Conservation (phyloP, 2,329 filamentous ascomycete genomes). For the Verticillium tricorpus region DNA sequence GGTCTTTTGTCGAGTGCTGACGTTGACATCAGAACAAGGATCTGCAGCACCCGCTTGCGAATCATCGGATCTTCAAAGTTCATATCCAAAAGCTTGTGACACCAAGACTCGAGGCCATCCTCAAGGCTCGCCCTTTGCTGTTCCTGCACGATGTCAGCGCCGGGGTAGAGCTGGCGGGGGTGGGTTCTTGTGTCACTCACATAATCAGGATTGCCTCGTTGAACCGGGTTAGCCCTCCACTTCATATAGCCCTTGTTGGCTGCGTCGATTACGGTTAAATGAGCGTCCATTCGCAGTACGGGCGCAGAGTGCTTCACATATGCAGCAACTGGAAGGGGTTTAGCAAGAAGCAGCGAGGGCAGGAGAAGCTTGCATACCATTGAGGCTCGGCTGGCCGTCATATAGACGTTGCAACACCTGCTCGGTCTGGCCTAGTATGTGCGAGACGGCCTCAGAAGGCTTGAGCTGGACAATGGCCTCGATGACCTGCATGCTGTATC, state of each 20-base stretch:
- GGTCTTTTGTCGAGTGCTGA: constrained; percentile 73
- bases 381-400: constrained; percentile 61
- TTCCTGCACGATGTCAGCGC: constrained; percentile 20
- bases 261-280: constrained; percentile 85
- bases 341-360: background rate
- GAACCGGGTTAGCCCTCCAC: constrained; percentile 48
- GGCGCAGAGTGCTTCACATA: constrained; percentile 67
- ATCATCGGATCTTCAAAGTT: constrained; percentile 81
- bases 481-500: constrained; percentile 84
- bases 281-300: constrained; percentile 78
- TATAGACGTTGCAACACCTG: constrained; percentile 72
- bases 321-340: constrained; percentile 35
- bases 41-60: constrained; percentile 73
- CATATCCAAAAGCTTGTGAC: constrained; percentile 63
- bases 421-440: constrained; percentile 80
- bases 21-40: constrained; percentile 81
- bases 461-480: constrained; percentile 80
- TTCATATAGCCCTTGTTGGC: constrained; percentile 84
- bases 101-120: constrained; percentile 66
- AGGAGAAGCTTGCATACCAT: constrained; percentile 42
- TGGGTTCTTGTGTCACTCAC: constrained; percentile 2
- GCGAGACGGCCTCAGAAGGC: constrained; percentile 77
- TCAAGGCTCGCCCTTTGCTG: constrained; percentile 56
- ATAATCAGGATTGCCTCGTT: constrained; percentile 12
- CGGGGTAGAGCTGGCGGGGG: background rate